Percentiles rank a stretch among this genome's conserved stretches.
These are phyloP conservation scores for Fraxinus paxiana DNA, from an alignment of 305 asterid species.

Conservation along the genomic window DNA sequence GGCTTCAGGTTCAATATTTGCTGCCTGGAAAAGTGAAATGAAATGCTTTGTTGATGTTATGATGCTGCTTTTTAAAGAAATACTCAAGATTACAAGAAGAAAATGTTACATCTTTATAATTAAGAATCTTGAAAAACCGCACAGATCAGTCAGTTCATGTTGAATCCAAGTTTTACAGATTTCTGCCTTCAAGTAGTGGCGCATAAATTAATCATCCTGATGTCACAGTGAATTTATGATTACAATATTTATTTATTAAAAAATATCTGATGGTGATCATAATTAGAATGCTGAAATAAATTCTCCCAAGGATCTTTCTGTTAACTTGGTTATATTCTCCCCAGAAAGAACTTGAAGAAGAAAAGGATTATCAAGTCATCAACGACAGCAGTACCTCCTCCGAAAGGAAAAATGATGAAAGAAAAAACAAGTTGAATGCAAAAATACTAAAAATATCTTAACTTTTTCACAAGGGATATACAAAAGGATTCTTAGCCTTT, in stretches of 20 bases:
- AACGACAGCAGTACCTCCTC: background rate
- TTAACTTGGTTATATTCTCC: background rate
- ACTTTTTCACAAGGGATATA: background rate
- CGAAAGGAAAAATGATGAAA: background rate
- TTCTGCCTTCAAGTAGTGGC: background rate
- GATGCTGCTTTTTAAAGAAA: background rate
- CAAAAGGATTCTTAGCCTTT: background rate
- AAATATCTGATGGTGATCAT: background rate
- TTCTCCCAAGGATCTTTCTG: background rate
- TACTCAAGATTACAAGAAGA: background rate
- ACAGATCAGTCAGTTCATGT: background rate
- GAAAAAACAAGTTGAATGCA: background rate
- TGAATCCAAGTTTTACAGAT: background rate
- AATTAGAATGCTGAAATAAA: background rate
- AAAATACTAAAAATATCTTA: background rate
- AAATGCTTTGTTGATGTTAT: background rate
- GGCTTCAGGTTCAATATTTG: constrained; percentile 39
- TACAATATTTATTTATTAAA: background rate
- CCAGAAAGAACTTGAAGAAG: background rate
- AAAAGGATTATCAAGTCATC: background rate
- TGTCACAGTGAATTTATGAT: background rate
- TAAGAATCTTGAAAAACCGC: background rate
- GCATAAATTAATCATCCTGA: background rate
- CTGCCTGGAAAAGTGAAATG: constrained; percentile 31
- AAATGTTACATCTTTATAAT: background rate